A percentile compares a stretch with the other conserved stretches of the same genome.
These are phyloP conservation scores for Xylaria sp. DNA, from an alignment of 2,329 filamentous ascomycete genomes.

Conservation along the genomic window DNA sequence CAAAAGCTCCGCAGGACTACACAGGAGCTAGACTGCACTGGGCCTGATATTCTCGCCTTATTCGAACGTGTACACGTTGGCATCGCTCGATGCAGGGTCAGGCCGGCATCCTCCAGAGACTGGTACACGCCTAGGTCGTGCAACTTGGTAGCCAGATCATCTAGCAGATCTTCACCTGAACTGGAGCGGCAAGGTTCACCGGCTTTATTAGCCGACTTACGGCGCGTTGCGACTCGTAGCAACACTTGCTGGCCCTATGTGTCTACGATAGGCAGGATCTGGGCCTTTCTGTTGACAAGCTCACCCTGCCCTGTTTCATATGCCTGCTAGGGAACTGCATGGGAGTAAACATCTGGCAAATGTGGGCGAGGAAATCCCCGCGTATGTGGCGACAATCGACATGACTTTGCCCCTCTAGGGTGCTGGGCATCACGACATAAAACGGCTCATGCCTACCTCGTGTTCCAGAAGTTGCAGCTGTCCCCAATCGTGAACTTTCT, in stretches of 20 bases:
- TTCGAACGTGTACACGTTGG: slow-evolving; percentile 18
- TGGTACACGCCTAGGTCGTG: slow-evolving; percentile 20
- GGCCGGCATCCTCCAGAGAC: slow-evolving; percentile 7
- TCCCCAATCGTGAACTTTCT: slow-evolving; percentile 9
- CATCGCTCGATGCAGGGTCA: slow-evolving; percentile 20
- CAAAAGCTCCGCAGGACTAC: slow-evolving; percentile 8
- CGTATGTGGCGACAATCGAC: slow-evolving; percentile 7
- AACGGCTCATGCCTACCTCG: slow-evolving; percentile 11
- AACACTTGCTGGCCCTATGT: slow-evolving; percentile 11
- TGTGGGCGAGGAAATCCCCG: slow-evolving; percentile 16
- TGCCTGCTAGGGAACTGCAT: neutral
- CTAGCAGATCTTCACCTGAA: slow-evolving; percentile 23
- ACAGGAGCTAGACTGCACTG: slow-evolving; percentile 6
- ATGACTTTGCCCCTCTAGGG: slow-evolving; percentile 15
- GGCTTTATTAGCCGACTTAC: slow-evolving; percentile 11
- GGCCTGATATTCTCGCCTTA: slow-evolving; percentile 17
- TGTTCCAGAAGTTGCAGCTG: neutral
- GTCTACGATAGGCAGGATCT: slow-evolving; percentile 2
- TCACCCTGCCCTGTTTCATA: slow-evolving; percentile 10
- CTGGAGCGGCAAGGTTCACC: slow-evolving; percentile 16
- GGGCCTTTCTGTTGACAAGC: slow-evolving; percentile 2
- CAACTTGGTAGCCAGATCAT: slow-evolving; percentile 26
- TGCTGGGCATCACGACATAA: slow-evolving; percentile 19
- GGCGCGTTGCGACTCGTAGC: slow-evolving; percentile 10
- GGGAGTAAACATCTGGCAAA: slow-evolving; percentile 3